phyloP scores from a whole-genome alignment of 192 early-diverging fungal genomes.

The Backusella tuberculispora region DNA sequence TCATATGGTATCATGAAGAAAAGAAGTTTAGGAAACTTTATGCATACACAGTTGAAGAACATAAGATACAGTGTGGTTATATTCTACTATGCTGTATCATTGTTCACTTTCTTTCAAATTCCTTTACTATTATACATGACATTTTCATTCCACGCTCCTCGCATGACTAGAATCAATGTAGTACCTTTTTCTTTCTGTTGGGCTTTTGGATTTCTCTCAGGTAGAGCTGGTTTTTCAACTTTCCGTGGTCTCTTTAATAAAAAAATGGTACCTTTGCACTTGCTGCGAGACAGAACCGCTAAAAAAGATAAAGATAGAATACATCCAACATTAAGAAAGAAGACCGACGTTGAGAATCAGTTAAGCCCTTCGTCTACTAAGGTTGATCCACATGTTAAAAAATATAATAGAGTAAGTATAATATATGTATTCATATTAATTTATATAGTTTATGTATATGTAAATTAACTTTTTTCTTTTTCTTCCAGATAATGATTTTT shows the following conservation, averaged over 20 bases:
- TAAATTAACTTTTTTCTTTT: not conserved
- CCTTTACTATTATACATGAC: conserved; percentile 18
- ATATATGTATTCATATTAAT: not conserved
- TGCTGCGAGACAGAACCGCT: not conserved
- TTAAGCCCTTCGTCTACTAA: conserved; percentile 7
- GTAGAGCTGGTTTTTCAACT: conserved; percentile 25
- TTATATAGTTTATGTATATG: not conserved
- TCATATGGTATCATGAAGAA: conserved; percentile 16
- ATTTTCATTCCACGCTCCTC: conserved; percentile 17
- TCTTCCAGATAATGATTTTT: conserved; percentile 19
- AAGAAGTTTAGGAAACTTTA: conserved; percentile 22
- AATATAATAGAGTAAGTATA: conserved; percentile 24
- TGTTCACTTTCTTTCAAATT: conserved; percentile 18
- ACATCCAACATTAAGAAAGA: not conserved
- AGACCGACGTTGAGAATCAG: conserved; percentile 13
- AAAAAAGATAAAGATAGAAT: conserved; percentile 4
- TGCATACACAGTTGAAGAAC: conserved; percentile 26
- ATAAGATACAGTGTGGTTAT: conserved; percentile 26
- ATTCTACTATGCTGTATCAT: conserved; percentile 11
- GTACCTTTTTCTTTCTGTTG: conserved; percentile 12
- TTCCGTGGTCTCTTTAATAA: conserved; percentile 4
- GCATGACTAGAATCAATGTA: conserved; percentile 20
- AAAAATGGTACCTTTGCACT: conserved; percentile 23
- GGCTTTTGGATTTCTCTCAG: conserved; percentile 9
- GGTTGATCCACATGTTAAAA: conserved; percentile 23